These are phyloP conservation scores for Synchytrium microbalum DNA, from an alignment of 371 early-diverging fungal species.

Conservation along the genomic window DNA sequence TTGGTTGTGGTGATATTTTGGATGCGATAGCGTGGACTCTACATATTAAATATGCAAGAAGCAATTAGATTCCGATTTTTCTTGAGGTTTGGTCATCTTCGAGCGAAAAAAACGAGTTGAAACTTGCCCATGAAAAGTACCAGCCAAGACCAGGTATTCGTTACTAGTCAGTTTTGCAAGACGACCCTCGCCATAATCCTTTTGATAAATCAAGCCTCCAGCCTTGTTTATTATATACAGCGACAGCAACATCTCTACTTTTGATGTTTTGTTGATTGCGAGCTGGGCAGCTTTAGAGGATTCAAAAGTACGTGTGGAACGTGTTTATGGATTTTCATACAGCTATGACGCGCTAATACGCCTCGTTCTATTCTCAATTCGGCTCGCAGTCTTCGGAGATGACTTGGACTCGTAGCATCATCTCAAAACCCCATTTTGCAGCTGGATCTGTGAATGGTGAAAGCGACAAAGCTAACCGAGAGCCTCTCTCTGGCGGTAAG, in stretches of 20 bases:
- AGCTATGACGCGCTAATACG: too few species aligned
- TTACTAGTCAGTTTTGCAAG: slow-evolving; percentile 79
- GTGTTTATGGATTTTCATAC: too few species aligned
- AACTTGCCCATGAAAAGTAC: slow-evolving; percentile 88
- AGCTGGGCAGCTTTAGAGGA: too few species aligned
- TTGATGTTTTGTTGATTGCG: too few species aligned
- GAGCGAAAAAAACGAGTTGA: neutral
- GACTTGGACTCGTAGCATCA: too few species aligned
- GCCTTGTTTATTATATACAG: slow-evolving; percentile 32
- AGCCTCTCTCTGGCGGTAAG: too few species aligned
- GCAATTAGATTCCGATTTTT: neutral
- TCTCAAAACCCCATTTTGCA: too few species aligned
- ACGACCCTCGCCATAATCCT: slow-evolving; percentile 69
- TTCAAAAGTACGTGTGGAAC: too few species aligned
- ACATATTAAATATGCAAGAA: slow-evolving; percentile 1
- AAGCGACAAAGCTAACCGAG: too few species aligned
- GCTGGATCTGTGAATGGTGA: too few species aligned
- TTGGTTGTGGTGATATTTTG: slow-evolving; percentile 75
- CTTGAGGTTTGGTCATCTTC: neutral
- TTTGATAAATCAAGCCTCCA: slow-evolving; percentile 90
- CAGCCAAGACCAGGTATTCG: slow-evolving; percentile 93
- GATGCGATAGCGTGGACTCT: slow-evolving; percentile 95
- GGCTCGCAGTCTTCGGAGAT: too few species aligned
- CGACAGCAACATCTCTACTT: neutral
- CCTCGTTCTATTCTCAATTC: too few species aligned